Base-by-base conservation (phyloP, 805 yeast genomes). In the Saccharomycopsis babjevae region DNA sequence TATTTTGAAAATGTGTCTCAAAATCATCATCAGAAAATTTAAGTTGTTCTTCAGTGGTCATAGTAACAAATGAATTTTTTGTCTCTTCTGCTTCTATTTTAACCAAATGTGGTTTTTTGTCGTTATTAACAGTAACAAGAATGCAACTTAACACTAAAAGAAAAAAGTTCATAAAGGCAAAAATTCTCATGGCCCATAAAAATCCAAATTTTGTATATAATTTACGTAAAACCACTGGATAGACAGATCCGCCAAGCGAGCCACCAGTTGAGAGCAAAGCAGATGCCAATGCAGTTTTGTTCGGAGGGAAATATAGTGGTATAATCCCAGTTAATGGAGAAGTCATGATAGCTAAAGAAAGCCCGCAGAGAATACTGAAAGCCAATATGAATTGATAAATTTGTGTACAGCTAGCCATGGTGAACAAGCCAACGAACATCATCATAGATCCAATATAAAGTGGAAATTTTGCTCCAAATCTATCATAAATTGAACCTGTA, bases 371-470 rank as follows among this genome's bases (percentile, higher is more conserved):
- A 0, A 85, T 62, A 3, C 84, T 79, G 66, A 83, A 83, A 40
- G 85, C 73, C 28, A 85, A 67, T 30, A 85, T 75, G 65, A 85
- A 86, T 58, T 85, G 89, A 76, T 81, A 83, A 16, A 82, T 71
- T 42, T 76, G 66, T 0, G 75, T 74, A 62, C 84, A 76, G 57
- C 74, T 77, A 7, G 84, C 86, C 32, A 80, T 72, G 0, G 77
- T 79, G 67, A 84, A 73, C n/a, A 83, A 69, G 0, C 86, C 86
- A 4, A 70, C 72, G 58, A 78, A 76, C 5, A 77, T 72, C 13
- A 81, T 67, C 0, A 73, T 38, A 0, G 81, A 68, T 1, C 85
- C 80, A 16, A 70, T 50, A 6, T 74, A 61, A 64, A 83, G 67
- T 1, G 83, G 77, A 7, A 65, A 58, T 52, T 72, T 73, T 25